Evolutionary conservation across 805 yeast species (phyloP).

Genomic region (Ogataea pilisensis): DNA sequence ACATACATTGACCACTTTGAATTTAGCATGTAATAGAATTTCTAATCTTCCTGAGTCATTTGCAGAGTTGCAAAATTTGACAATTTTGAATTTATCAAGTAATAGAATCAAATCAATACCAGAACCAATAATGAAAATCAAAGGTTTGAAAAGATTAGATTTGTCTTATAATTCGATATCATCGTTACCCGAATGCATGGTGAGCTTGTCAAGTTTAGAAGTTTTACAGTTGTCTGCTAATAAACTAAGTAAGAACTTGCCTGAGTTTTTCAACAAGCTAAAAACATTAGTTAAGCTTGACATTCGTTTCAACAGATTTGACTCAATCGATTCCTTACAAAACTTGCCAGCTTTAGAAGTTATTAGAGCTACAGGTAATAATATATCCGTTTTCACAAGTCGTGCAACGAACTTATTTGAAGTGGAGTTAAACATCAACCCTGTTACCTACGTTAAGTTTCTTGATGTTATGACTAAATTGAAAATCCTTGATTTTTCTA

Average conservation of each 20-base stretch:
- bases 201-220: slow-evolving; percentile 55
- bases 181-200: slow-evolving; percentile 56
- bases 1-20: slow-evolving; percentile 51
- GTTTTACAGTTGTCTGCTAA: slow-evolving; percentile 76
- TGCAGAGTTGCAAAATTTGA: slow-evolving; percentile 48
- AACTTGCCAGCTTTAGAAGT: slow-evolving; percentile 61
- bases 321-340: slow-evolving; percentile 54
- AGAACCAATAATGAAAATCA: slow-evolving; percentile 56
- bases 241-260: slow-evolving; percentile 48
- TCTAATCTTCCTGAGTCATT: slow-evolving; percentile 58
- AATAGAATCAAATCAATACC: slow-evolving; percentile 66
- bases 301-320: slow-evolving; percentile 61
- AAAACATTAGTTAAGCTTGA: slow-evolving; percentile 65
- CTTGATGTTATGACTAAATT: slow-evolving; percentile 52
- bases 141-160: slow-evolving; percentile 62
- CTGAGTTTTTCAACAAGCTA: slow-evolving; percentile 49
- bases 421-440: slow-evolving; percentile 76
- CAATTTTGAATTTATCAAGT: slow-evolving; percentile 70
- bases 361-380: slow-evolving; percentile 70
- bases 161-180: slow-evolving; percentile 75
- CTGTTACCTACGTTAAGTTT: slow-evolving; percentile 66
- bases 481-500: slow-evolving; percentile 70
- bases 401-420: slow-evolving; percentile 59
- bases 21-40: slow-evolving; percentile 73
- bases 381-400: slow-evolving; percentile 65